Evolutionary conservation across 805 yeast genomes (phyloP), one percentile per base, ranked within the genome.

Genomic region (Ogataea trehaloabstinens): DNA sequence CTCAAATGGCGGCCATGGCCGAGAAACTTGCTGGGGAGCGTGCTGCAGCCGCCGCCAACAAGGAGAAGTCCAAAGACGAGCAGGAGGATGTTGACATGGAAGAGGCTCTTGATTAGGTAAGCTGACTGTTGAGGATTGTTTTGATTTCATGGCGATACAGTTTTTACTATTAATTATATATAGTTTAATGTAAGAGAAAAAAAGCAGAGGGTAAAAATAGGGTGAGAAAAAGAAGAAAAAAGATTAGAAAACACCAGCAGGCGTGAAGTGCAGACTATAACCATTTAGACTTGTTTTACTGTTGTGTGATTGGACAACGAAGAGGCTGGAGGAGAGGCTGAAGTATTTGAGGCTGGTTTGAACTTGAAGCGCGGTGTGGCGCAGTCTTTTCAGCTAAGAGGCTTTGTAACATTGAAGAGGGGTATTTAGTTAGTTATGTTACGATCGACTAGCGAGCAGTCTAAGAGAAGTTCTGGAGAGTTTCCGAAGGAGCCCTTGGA

Each of bases 1-100:
- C 80, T 51, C 86, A 83, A 63, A 84, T 82, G 67, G 81, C 83
- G 56, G 85, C 79, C 51, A 76, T 85, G 78, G 88, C 91, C 51
- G 91, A 81, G 71, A 84, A 82, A 70, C 67, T 83, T 61, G 86
- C 85, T 59, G 93, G 88, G 51, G 80, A 78, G 55, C 80, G 86
- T 76, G 78, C 77, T 60, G 82, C 58, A 24, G 50, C 54, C 38
- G 44, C 56, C 31, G 71, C 67, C 59, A 42, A 35, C 28, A 37
- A 45, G 42, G 25, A 16, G 17, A 33, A 38, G 37, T n/a, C 51
- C 30, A 40, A 55, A 30, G 70, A 67, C 62, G 37, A 48, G 24
- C 70, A 64, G 24, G 66, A 63, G 37, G 67, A 64, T 51, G 63
- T 59, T 35, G 53, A 55, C 34, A 65, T 66, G 70, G 56, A 35